Percentiles rank a stretch among this genome's conserved stretches.
Conservation (phyloP, 2,329 filamentous ascomycete species). For the Cladosporium sp. region DNA sequence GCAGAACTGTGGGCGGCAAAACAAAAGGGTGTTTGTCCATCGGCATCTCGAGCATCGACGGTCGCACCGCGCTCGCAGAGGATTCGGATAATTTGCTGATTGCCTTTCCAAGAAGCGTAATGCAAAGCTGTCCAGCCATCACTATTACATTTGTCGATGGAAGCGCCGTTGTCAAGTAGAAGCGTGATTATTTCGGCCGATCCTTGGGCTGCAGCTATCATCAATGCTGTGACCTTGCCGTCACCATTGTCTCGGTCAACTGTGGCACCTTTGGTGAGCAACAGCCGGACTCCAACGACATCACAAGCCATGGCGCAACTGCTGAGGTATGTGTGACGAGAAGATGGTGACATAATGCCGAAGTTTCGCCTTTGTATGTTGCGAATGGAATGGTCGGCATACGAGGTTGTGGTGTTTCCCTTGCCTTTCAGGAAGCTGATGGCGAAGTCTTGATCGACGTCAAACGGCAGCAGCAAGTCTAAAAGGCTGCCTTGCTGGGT, state of each 20-base stretch:
- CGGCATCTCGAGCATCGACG: background rate
- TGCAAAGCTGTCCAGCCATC: background rate
- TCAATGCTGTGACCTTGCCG: background rate
- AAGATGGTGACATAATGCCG: too few species aligned
- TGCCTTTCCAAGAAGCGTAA: background rate
- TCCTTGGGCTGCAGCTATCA: background rate
- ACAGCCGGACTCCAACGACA: background rate
- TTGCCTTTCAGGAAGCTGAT: background rate
- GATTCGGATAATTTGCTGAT: background rate
- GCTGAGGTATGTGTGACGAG: background rate
- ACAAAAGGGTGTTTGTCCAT: background rate
- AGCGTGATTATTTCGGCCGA: background rate
- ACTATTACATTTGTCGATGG: background rate
- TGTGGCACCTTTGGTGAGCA: background rate
- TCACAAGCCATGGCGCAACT: background rate
- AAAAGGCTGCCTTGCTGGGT: background rate
- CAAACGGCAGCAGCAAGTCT: background rate
- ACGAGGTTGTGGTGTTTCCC: background rate
- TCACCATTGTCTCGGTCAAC: background rate
- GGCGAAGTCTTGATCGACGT: background rate
- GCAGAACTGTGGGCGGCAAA: background rate
- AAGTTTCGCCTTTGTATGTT: too few species aligned
- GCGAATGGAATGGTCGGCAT: background rate
- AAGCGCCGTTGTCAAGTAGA: background rate
- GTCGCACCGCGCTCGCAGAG: background rate